Evolutionary conservation across 768 basidiomycete species (phyloP).

Genomic region (Lactarius indigo): DNA sequence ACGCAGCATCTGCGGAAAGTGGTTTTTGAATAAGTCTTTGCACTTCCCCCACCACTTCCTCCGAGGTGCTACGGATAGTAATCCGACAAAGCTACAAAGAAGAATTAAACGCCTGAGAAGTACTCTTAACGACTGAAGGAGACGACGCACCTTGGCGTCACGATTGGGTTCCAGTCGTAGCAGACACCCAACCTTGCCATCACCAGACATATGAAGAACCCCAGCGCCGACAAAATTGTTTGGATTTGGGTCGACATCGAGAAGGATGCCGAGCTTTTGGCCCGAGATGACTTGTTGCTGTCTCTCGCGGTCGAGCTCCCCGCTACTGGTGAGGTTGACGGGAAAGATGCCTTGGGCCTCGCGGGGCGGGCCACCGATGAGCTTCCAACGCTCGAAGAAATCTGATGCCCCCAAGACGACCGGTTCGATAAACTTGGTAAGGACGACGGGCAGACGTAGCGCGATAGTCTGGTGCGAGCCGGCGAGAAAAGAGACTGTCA

Average conservation of each 20-base stretch:
- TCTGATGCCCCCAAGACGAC: constrained; percentile 79
- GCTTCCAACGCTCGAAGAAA: constrained; percentile 98
- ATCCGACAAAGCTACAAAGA: constrained; percentile 74
- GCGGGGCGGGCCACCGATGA: constrained; percentile 92
- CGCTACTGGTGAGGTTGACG: constrained; percentile 59
- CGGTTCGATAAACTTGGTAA: constrained; percentile 92
- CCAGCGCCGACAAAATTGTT: constrained; percentile 92
- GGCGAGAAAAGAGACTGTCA: constrained; percentile 87
- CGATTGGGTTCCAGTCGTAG: constrained; percentile 91
- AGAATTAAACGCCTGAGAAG: background rate
- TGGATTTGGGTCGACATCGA: constrained; percentile 91
- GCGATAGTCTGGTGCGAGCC: constrained; percentile 87
- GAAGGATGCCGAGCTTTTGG: constrained; percentile 69
- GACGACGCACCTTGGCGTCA: constrained; percentile 77
- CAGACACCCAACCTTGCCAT: constrained; percentile 95
- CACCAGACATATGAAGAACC: constrained; percentile 87
- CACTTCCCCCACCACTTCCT: constrained; percentile 75
- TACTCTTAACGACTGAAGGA: background rate
- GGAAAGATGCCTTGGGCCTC: constrained; percentile 90
- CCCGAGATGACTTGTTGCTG: constrained; percentile 78
- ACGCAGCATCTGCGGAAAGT: constrained; percentile 32
- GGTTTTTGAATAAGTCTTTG: constrained; percentile 47
- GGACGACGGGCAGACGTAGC: constrained; percentile 77
- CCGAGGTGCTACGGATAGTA: constrained; percentile 94
- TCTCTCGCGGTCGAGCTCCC: constrained; percentile 70